Evolutionary conservation across 306 rosid genomes (phyloP).

Genomic region (Quercus alba): DNA sequence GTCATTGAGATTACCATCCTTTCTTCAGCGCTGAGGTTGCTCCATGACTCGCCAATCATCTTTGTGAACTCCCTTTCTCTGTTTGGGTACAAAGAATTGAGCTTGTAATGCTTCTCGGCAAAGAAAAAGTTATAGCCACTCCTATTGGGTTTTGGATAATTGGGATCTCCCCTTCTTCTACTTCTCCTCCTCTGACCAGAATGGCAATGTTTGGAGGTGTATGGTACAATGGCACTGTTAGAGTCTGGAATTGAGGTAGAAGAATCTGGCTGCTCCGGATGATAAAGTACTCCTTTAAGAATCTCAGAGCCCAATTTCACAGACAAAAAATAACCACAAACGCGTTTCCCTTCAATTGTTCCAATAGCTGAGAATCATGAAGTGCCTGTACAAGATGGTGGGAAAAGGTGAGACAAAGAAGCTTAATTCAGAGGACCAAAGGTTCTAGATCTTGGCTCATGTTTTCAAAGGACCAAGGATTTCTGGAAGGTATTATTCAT

Average conservation of each 20-base stretch:
- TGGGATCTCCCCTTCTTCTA: constrained; percentile 79
- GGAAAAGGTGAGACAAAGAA: background rate
- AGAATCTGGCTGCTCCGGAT: constrained; percentile 46
- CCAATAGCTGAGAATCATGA: constrained; percentile 44
- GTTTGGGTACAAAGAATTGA: constrained; percentile 79
- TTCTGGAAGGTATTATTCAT: too few relatives aligned
- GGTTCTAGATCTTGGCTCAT: too few relatives aligned
- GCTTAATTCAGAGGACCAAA: background rate
- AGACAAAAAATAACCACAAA: constrained; percentile 74
- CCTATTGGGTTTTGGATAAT: constrained; percentile 87
- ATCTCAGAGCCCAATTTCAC: constrained; percentile 83
- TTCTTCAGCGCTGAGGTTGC: constrained; percentile 70
- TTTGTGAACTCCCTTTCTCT: constrained; percentile 94
- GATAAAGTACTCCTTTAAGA: constrained; percentile 78
- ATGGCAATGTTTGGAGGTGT: constrained; percentile 25
- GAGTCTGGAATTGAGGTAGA: constrained; percentile 24
- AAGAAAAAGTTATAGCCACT: constrained; percentile 96
- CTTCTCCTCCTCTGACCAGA: constrained; percentile 25
- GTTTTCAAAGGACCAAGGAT: too few relatives aligned
- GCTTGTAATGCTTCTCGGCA: constrained; percentile 85
- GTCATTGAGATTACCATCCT: constrained; percentile 50
- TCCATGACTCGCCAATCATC: constrained; percentile 99
- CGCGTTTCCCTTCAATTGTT: constrained; percentile 82
- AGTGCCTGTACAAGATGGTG: background rate
- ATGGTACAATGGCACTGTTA: constrained; percentile 47